Evolutionary conservation across 768 basidiomycete genomes (phyloP).

Genomic region (Rhodotorula taiwanensis): DNA sequence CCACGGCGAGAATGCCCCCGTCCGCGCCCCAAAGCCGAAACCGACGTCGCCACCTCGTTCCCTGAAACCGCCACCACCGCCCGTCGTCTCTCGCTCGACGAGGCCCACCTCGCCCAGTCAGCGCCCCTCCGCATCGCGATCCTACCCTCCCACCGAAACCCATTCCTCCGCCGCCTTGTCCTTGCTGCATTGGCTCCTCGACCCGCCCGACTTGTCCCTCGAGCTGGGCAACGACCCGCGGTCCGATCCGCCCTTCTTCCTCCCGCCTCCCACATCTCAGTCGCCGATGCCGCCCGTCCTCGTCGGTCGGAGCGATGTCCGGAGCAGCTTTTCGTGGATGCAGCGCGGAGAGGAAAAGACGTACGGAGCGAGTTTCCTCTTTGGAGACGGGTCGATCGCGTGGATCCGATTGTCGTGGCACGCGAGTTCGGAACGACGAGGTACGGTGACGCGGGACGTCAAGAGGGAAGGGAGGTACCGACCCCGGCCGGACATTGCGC

Average conservation of each 20-base stretch:
- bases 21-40: neutral
- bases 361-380: slow-evolving; percentile 1
- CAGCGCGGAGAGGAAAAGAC: neutral
- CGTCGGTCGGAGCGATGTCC: slow-evolving; percentile 10
- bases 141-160: slow-evolving; percentile 18
- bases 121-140: neutral
- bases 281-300: slow-evolving; percentile 19
- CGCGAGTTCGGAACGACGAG: neutral
- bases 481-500: neutral
- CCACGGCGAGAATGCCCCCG: too few relatives aligned
- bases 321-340: slow-evolving; percentile 12
- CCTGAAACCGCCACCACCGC: neutral
- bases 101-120: slow-evolving; percentile 16
- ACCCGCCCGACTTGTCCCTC: neutral
- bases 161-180: slow-evolving; percentile 31
- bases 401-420: slow-evolving; percentile 27
- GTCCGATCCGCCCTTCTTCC: slow-evolving; percentile 23
- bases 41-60: neutral
- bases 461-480: slow-evolving; percentile 23
- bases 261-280: neutral
- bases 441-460: neutral
- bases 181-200: slow-evolving; percentile 18
- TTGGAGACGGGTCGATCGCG: slow-evolving; percentile 8
- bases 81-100: neutral
- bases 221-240: too few relatives aligned